Conservation (phyloP, 169 alveolate species). For the Plasmodium fragile region DNA sequence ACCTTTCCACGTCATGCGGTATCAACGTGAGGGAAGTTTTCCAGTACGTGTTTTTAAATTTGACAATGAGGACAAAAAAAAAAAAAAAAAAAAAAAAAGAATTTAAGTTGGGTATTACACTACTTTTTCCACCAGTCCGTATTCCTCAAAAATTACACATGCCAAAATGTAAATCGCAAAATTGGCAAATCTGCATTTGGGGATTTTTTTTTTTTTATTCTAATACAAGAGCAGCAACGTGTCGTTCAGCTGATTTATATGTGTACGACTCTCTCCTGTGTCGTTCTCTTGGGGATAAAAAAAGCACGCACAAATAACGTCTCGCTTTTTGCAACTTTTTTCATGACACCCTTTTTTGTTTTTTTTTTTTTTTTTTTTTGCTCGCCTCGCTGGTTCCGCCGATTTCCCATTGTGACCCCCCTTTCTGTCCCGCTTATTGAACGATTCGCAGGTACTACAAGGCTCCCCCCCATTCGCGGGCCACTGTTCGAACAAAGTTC, state of each 20-base stretch:
- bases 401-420: neutral
- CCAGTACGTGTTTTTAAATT: neutral
- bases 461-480: neutral
- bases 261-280: neutral
- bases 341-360: neutral
- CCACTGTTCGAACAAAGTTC: neutral
- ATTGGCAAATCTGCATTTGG: neutral
- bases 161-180: neutral
- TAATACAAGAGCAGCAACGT: neutral
- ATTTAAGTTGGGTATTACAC: neutral
- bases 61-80: neutral
- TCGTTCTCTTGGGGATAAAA: neutral
- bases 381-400: neutral
- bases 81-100: constrained; percentile 2
- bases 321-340: neutral
- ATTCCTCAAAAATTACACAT: neutral
- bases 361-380: no score
- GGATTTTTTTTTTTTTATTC: neutral
- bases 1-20: neutral
- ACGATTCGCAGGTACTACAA: neutral
- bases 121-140: neutral
- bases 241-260: neutral
- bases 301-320: neutral
- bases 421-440: neutral
- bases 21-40: neutral